Evolutionary conservation across 768 basidiomycete genomes (phyloP).

Genomic region (Exidia glandulosa): DNA sequence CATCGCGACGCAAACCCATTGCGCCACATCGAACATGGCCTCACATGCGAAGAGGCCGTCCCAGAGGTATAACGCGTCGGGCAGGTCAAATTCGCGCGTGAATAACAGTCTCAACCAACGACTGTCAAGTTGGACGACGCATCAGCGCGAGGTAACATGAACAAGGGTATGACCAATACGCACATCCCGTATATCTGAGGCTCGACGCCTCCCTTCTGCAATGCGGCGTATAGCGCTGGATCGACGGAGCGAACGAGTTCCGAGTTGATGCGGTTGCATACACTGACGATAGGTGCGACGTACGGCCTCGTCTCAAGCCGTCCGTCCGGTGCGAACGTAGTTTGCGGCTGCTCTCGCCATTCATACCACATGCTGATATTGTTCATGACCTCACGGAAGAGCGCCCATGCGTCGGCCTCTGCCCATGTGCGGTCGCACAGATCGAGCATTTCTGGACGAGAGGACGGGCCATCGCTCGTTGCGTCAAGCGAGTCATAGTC

Average conservation of each 20-base stretch:
- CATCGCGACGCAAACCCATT: constrained; percentile 91
- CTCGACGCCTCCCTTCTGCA: constrained; percentile 78
- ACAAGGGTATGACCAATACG: constrained; percentile 18
- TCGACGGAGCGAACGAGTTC: constrained; percentile 66
- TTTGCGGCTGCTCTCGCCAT: constrained; percentile 28
- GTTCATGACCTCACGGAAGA: constrained; percentile 76
- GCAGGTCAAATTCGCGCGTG: constrained; percentile 80
- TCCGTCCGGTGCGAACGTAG: constrained; percentile 34
- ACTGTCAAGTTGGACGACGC: too few species aligned
- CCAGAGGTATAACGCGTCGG: constrained; percentile 82
- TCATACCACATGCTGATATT: constrained; percentile 66
- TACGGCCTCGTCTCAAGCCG: constrained; percentile 48
- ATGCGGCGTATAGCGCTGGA: constrained; percentile 59
- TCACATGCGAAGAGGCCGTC: constrained; percentile 90
- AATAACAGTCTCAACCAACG: constrained; percentile 92
- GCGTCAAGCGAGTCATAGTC: constrained; percentile 67
- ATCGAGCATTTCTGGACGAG: constrained; percentile 31
- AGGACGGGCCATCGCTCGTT: neutral
- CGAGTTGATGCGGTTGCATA: constrained; percentile 72
- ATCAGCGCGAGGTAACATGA: neutral
- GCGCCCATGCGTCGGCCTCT: constrained; percentile 77
- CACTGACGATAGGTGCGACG: constrained; percentile 73
- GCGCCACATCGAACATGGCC: constrained; percentile 61
- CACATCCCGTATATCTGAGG: constrained; percentile 96
- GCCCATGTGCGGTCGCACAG: constrained; percentile 59